Conservation (phyloP, 176 grass and related monocot genomes). For the Eleusine coracana region DNA sequence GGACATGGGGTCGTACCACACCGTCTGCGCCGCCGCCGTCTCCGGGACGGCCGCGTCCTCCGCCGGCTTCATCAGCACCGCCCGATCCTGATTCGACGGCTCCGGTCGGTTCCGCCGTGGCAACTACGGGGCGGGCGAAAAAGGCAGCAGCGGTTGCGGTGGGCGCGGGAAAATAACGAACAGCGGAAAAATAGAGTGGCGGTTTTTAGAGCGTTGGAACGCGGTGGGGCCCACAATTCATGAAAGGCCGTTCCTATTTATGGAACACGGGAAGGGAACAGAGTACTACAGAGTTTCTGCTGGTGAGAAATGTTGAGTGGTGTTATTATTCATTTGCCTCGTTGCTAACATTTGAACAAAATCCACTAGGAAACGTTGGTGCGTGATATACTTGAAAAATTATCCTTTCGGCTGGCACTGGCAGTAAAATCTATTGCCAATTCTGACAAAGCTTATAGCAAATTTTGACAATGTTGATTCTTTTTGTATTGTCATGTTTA, state of each 20-base stretch:
- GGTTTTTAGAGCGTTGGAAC: background rate
- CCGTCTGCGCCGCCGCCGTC: conserved; percentile 24
- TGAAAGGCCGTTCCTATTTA: conserved; percentile 39
- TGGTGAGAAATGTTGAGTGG: background rate
- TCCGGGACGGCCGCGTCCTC: conserved; percentile 13
- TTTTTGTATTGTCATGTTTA: background rate
- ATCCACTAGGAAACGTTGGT: background rate
- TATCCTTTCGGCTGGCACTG: too few species aligned
- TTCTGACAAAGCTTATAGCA: too few species aligned
- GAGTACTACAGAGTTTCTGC: background rate
- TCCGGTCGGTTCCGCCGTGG: background rate
- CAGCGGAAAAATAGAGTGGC: background rate
- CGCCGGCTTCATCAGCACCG: conserved; percentile 32
- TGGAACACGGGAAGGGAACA: background rate
- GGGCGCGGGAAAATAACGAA: conserved; percentile 40
- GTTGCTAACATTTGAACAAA: background rate
- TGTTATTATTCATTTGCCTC: background rate
- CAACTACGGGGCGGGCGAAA: background rate
- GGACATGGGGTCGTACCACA: conserved; percentile 58
- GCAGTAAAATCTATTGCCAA: too few species aligned
- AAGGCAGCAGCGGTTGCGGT: background rate
- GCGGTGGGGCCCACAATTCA: conserved; percentile 4
- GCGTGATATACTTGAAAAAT: background rate
- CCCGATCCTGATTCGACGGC: conserved; percentile 6
- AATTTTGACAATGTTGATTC: too few species aligned